Evolutionary conservation across 176 grass and related monocot species (phyloP).

Genomic region (Dactylis glomerata): DNA sequence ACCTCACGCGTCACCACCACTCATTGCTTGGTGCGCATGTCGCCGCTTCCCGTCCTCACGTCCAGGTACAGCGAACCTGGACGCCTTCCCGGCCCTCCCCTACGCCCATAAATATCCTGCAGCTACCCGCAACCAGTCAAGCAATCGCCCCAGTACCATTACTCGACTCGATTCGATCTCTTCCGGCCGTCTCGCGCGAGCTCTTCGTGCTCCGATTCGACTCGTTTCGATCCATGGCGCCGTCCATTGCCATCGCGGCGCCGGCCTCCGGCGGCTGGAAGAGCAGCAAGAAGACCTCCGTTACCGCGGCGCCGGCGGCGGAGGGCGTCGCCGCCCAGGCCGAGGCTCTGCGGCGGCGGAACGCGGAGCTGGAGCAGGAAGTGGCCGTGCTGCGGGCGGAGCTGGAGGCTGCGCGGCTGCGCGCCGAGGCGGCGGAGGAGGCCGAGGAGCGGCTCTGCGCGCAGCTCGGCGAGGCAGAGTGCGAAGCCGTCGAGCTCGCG

Average conservation of each 20-base stretch:
- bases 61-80: conserved; percentile 29
- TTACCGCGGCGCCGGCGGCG: neutral
- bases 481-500: conserved; percentile 54
- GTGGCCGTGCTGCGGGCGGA: conserved; percentile 44
- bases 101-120: neutral
- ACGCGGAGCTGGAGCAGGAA: conserved; percentile 72
- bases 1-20: neutral
- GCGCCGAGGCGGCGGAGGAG: conserved; percentile 48
- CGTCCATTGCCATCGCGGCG: neutral
- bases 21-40: conserved; percentile 10
- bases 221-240: conserved; percentile 20
- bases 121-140: neutral
- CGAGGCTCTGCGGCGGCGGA: conserved; percentile 51
- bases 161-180: neutral
- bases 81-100: conserved; percentile 14
- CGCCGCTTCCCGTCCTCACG: conserved; percentile 3
- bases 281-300: neutral
- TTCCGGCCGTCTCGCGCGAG: neutral
- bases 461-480: conserved; percentile 76
- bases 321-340: neutral
- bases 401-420: conserved; percentile 44
- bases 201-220: neutral
- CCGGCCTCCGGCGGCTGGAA: neutral
- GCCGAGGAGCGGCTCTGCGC: conserved; percentile 80
- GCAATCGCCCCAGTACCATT: neutral